Conservation (phyloP, 164 flowering plant genomes). For the Houttuynia cordata region DNA sequence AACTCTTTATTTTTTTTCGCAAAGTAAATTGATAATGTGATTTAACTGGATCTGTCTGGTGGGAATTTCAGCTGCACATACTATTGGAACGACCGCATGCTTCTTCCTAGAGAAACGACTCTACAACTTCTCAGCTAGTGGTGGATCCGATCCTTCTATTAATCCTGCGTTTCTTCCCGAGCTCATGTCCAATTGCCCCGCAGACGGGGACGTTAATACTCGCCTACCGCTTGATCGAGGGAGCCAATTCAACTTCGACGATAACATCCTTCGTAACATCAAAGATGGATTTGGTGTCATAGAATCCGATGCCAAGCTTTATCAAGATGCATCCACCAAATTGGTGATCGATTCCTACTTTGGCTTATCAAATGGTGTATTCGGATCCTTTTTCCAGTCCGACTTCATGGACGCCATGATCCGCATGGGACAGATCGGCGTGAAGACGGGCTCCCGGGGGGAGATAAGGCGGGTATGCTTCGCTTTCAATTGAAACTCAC, state of each 20-base stretch:
- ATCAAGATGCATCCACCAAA: slow-evolving; percentile 31
- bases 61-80: slow-evolving; percentile 56
- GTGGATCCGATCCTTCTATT: slow-evolving; percentile 55
- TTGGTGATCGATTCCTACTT: slow-evolving; percentile 43
- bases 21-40: not conserved
- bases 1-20: no score
- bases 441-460: slow-evolving; percentile 34
- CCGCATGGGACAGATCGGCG: slow-evolving; percentile 56
- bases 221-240: slow-evolving; percentile 41
- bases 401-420: slow-evolving; percentile 55
- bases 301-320: slow-evolving; percentile 53
- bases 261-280: slow-evolving; percentile 40
- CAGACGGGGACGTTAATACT: slow-evolving; percentile 33
- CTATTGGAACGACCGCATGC: slow-evolving; percentile 84
- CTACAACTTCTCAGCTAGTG: slow-evolving; percentile 37
- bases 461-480: slow-evolving; percentile 43
- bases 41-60: not conserved
- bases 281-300: slow-evolving; percentile 55
- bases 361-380: slow-evolving; percentile 13
- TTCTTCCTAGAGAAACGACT: slow-evolving; percentile 65
- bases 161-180: slow-evolving; percentile 43
- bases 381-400: slow-evolving; percentile 34
- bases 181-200: slow-evolving; percentile 37
- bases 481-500: slow-evolving; percentile 28
- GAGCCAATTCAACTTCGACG: slow-evolving; percentile 36